Evolutionary conservation across 257 asterid species (phyloP), one percentile per base, ranked within the genome.

Genomic region (Plectranthus barbatus): DNA sequence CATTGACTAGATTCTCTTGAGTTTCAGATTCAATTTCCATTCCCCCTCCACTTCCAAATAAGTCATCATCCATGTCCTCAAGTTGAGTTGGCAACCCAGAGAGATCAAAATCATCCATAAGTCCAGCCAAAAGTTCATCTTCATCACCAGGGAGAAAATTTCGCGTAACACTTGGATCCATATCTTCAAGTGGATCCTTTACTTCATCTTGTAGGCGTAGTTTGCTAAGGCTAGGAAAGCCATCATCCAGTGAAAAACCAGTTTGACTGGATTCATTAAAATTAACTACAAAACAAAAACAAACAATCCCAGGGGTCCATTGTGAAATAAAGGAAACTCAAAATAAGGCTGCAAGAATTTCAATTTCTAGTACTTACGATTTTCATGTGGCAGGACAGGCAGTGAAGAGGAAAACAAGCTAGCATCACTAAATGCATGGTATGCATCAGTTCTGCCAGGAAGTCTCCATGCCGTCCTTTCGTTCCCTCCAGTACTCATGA

Each of bases 11-110:
- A 71, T 34, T 83, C 53, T 83, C 96, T 34, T 69, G 86, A 71
- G 39, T 40, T 47, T 81, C 97, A 20, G 65, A 39, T 72, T 93
- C 99, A 33, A 89, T 76, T 76, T 93, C 99, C 36, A 93, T 56
- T 1, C 99, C 99, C 51, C 99, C 97, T 67, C 95, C 97, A 75
- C 99, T 92, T 64, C 90, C 91, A 64, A 93, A 93, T 34, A 93
- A 67, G 79, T 93, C 99, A 72, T 92, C 99, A 18, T 93, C 99
- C 81, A 92, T 77, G 37, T 86, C 99, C 84, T 86, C 97, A 19
- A 85, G 72, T 52, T 89, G 96, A 76, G 95, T 81, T 15, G 99
- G 99, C 79, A 93, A 79, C 26, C 86, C 96, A 53, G 77, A 76
- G 54, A 87, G 92, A 60, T 90, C 96, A 71, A 90, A 90, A 71